Base-by-base conservation (phyloP, 768 basidiomycete genomes). In the Sarcodon aspratus region DNA sequence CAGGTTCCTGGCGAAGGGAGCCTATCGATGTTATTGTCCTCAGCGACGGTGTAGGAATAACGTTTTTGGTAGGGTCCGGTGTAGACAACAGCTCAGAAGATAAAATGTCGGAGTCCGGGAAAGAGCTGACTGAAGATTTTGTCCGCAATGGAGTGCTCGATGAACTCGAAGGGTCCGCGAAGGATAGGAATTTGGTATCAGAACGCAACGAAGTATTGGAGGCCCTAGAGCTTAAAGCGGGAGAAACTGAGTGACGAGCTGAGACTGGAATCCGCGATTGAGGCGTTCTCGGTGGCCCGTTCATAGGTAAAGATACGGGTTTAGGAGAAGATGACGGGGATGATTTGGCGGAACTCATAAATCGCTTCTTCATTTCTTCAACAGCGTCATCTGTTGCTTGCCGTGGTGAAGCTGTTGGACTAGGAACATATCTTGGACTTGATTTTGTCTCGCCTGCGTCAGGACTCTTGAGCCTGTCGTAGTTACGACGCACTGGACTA, bases 301-400 rank as follows among this genome's bases (percentile, higher is more conserved):
- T 27, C 40, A 42, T 17, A 9, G 40, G 40, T 27, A 27, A 27
- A 27, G 40, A 42, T 15, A 27, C 18, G 9, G 55, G 48, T 18
- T 46, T 54, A 57, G 48, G 54, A 36, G 47, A 46, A 48, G 56
- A 35, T 31, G 47, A 50, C 10, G 59, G 57, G 11, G 66, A 61
- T 8, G 66, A 55, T 18, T 52, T 45, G 2, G 52, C 54, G 54
- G 63, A 67, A 44, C 59, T 60, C 47, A 78, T 60, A 54, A 81
- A 74, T 36, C 78, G 66, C 54, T 64, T 69, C 62, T 81, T 84
- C 76, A 82, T 78, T 55, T 80, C 75, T 58, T 80, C 74, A 43
- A 80, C 66, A 2, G 78, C 76, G 18, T 78, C 75, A 27, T 65
- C 58, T 6, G 73, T 72, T 7, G 71, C 67, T 17, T 18, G 51